A percentile compares a stretch with the other conserved stretches of the same genome.
phyloP scores from a whole-genome alignment of 768 basidiomycete species.

The Porpolomopsis calyptriformis region DNA sequence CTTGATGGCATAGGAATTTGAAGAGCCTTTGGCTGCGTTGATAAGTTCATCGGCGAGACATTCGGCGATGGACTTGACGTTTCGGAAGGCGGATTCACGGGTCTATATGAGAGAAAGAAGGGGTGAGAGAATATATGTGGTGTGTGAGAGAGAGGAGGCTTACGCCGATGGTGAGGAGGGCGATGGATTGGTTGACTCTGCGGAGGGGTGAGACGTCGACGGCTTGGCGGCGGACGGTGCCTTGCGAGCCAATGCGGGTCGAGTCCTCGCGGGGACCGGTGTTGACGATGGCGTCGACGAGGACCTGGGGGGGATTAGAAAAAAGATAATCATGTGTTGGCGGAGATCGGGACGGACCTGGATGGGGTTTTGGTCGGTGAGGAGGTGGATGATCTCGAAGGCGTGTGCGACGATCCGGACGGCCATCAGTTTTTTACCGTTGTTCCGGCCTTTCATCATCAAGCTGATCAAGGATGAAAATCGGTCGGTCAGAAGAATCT shows the following conservation, averaged over 20 bases:
- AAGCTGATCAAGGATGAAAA: conserved; percentile 58
- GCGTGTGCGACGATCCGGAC: conserved; percentile 99
- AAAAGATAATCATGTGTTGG: neutral
- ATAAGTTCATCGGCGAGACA: conserved; percentile 99
- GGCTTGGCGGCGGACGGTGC: conserved; percentile 98
- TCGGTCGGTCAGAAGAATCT: conserved; percentile 4
- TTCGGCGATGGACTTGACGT: conserved; percentile 98
- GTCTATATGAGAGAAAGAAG: conserved; percentile 41
- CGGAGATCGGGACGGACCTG: conserved; percentile 37
- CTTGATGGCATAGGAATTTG: conserved; percentile 99
- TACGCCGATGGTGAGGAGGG: conserved; percentile 94
- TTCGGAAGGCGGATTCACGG: conserved; percentile 99
- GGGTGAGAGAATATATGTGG: neutral
- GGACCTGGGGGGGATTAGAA: conserved; percentile 42
- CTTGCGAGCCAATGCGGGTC: conserved; percentile 98
- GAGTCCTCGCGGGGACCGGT: conserved; percentile 99
- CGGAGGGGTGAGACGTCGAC: conserved; percentile 99
- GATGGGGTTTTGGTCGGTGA: conserved; percentile 99
- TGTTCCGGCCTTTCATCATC: conserved; percentile 99
- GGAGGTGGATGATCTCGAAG: conserved; percentile 99
- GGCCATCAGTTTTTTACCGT: conserved; percentile 97
- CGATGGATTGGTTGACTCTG: conserved; percentile 93
- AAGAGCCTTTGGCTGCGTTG: conserved; percentile 99
- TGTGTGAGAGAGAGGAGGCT: conserved; percentile 20
- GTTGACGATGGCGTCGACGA: conserved; percentile 98